Conservation (phyloP, 2,329 filamentous ascomycete genomes). For the Botrytis sinoallii region DNA sequence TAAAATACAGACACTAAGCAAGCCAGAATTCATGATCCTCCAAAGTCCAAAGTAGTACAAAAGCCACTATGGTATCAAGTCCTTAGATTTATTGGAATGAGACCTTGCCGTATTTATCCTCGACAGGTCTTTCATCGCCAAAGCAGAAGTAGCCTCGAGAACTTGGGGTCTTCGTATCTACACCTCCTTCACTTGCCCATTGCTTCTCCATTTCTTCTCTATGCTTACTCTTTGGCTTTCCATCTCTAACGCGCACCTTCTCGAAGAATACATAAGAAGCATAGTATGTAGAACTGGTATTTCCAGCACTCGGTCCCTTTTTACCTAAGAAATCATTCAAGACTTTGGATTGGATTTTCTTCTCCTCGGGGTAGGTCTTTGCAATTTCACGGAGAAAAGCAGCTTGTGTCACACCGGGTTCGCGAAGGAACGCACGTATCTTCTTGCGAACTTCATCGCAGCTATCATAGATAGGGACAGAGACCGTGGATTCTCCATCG, state of each 20-base stretch:
- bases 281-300: conserved; percentile 50
- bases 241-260: conserved; percentile 51
- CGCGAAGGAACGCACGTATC: conserved; percentile 50
- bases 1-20: neutral
- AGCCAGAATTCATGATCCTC: neutral
- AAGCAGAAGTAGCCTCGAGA: neutral
- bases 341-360: conserved; percentile 44
- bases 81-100: neutral
- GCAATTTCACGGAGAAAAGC: conserved; percentile 49
- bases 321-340: conserved; percentile 50
- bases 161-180: conserved; percentile 1
- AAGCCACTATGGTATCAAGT: neutral
- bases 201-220: conserved; percentile 50
- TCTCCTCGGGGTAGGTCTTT: conserved; percentile 41
- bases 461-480: conserved; percentile 52
- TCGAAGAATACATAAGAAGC: conserved; percentile 58
- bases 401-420: conserved; percentile 49
- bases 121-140: conserved; percentile 1
- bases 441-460: conserved; percentile 58
- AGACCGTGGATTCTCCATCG: conserved; percentile 45
- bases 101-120: conserved; percentile 24
- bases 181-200: neutral
- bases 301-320: conserved; percentile 48
- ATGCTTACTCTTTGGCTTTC: conserved; percentile 51
- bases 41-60: neutral